These are phyloP conservation scores for Malassezia caprae DNA, from an alignment of 1,284 basidiomycete genomes.

Conservation along the genomic window DNA sequence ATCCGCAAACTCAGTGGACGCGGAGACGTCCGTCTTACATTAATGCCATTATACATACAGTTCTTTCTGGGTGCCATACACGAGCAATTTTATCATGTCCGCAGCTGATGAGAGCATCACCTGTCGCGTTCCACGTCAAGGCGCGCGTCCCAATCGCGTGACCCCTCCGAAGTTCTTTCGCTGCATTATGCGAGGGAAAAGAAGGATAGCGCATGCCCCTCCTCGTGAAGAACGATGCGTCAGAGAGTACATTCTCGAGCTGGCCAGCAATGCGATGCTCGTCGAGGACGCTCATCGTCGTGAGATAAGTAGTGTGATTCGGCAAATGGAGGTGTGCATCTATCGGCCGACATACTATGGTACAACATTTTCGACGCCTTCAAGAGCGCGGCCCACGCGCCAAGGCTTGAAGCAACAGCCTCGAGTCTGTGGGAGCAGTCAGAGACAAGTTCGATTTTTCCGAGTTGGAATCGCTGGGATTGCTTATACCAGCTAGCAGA, in stretches of 20 bases:
- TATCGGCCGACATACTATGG: neutral
- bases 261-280: neutral
- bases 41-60: constrained; percentile 9
- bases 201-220: constrained; percentile 11
- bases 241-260: constrained; percentile 1
- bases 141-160: constrained; percentile 27
- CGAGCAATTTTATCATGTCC: constrained; percentile 25
- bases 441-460: neutral
- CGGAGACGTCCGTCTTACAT: constrained; percentile 24
- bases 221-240: constrained; percentile 6
- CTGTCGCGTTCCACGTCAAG: constrained; percentile 34
- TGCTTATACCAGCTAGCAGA: constrained; percentile 9
- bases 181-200: constrained; percentile 1
- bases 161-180: constrained; percentile 24
- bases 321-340: neutral
- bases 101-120: constrained; percentile 32
- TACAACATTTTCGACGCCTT: neutral
- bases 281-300: neutral
- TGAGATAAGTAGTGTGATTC: neutral
- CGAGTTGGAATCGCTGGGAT: neutral
- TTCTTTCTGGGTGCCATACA: constrained; percentile 36
- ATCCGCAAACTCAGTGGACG: constrained; percentile 33
- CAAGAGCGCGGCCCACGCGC: neutral
- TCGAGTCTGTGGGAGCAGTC: neutral
- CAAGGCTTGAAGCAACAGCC: constrained; percentile 1